Percentiles rank a stretch among this genome's conserved stretches.
phyloP scores from a whole-genome alignment of 495 filamentous ascomycete species.

The Penicillium argentinense region DNA sequence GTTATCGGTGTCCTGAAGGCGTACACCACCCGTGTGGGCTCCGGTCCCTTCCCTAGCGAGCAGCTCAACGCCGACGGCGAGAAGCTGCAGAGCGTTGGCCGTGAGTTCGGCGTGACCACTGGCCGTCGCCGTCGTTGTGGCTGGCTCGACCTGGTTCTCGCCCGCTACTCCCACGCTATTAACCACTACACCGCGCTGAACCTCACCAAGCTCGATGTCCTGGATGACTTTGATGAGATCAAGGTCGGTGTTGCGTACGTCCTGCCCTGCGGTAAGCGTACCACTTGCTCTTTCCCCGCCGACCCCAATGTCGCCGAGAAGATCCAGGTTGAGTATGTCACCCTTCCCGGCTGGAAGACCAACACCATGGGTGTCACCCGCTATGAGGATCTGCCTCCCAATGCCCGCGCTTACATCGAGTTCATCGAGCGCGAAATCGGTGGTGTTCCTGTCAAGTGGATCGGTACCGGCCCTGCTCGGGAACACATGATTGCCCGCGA shows the following conservation, averaged over 20 bases:
- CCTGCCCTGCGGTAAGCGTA: conserved; percentile 50
- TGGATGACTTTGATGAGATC: conserved; percentile 80
- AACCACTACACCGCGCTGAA: conserved; percentile 79
- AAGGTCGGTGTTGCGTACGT: conserved; percentile 75
- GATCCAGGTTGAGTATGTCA: conserved; percentile 66
- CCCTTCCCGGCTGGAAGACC: conserved; percentile 75
- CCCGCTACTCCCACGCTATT: conserved; percentile 69
- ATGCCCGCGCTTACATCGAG: conserved; percentile 72
- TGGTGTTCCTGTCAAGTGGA: conserved; percentile 70
- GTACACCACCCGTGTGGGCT: conserved; percentile 71
- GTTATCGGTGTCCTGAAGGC: conserved; percentile 90
- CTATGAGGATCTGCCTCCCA: conserved; percentile 69
- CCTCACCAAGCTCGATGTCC: conserved; percentile 85
- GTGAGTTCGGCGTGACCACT: conserved; percentile 79
- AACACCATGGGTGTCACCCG: conserved; percentile 61
- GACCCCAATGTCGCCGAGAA: conserved; percentile 61
- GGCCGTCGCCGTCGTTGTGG: conserved; percentile 83
- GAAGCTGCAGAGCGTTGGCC: conserved; percentile 61
- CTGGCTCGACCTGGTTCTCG: conserved; percentile 87
- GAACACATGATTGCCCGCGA: conserved; percentile 65
- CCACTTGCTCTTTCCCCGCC: conserved; percentile 64
- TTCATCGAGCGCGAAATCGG: conserved; percentile 73
- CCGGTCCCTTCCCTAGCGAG: conserved; percentile 84
- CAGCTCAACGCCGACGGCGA: conserved; percentile 65
- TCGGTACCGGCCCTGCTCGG: conserved; percentile 74